Percentiles rank a stretch among this genome's conserved stretches.
Conservation (phyloP, 2,329 filamentous ascomycete genomes). For the Colletotrichum endophyticum region DNA sequence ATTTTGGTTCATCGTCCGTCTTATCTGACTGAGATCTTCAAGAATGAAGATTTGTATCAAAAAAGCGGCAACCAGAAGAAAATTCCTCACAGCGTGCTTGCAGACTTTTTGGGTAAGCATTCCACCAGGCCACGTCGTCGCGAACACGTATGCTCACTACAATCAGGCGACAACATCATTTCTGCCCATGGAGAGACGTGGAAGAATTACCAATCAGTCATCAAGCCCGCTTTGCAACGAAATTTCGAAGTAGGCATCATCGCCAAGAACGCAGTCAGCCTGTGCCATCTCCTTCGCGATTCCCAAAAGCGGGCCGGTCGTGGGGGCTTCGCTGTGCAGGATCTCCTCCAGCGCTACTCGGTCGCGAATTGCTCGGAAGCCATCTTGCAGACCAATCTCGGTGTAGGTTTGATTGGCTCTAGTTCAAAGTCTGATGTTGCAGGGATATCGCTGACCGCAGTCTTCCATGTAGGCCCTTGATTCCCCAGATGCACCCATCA, state of each 20-base stretch:
- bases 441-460: not conserved
- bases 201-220: slow-evolving; percentile 36
- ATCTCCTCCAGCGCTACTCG: slow-evolving; percentile 37
- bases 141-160: not conserved
- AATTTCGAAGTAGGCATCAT: slow-evolving; percentile 26
- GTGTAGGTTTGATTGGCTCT: slow-evolving; percentile 20
- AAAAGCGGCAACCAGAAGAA: slow-evolving; percentile 47
- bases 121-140: not conserved
- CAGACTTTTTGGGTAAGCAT: slow-evolving; percentile 30
- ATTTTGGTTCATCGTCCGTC: slow-evolving; percentile 48
- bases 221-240: slow-evolving; percentile 39
- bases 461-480: slow-evolving; percentile 26
- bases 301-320: slow-evolving; percentile 24
- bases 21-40: slow-evolving; percentile 44
- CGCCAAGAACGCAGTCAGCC: slow-evolving; percentile 25
- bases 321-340: slow-evolving; percentile 32
- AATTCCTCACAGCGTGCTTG: slow-evolving; percentile 42
- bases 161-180: slow-evolving; percentile 42
- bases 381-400: slow-evolving; percentile 29
- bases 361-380: slow-evolving; percentile 39
- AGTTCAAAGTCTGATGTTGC: not conserved
- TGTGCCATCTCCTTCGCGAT: slow-evolving; percentile 33
- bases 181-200: slow-evolving; percentile 39
- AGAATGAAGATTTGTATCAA: slow-evolving; percentile 32
- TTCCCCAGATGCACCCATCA: slow-evolving; percentile 23